These are phyloP conservation scores for Cryptococcus sp. DNA, from an alignment of 1,284 basidiomycete genomes.

Conservation along the genomic window DNA sequence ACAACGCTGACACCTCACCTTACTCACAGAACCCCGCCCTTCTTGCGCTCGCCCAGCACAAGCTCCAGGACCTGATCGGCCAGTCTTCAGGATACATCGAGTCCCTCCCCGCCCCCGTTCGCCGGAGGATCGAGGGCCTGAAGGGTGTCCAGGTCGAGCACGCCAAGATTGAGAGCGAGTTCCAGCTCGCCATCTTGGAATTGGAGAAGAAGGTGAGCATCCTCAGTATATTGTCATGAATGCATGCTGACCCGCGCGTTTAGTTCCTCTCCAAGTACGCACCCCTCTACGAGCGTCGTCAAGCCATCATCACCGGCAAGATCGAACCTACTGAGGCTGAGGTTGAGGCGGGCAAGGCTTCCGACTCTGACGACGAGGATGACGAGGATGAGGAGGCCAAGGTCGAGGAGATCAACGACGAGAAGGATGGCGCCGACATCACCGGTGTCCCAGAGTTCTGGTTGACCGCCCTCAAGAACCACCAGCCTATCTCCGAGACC, in stretches of 20 bases:
- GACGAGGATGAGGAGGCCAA: constrained; percentile 54
- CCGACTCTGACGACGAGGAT: constrained; percentile 60
- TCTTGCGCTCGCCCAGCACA: constrained; percentile 62
- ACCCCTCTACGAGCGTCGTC: constrained; percentile 85
- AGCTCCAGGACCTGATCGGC: constrained; percentile 69
- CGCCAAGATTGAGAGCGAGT: constrained; percentile 88
- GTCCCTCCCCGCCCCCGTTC: constrained; percentile 77
- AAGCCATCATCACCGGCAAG: constrained; percentile 78
- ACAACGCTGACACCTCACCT: constrained; percentile 19
- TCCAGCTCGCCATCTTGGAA: constrained; percentile 94
- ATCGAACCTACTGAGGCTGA: constrained; percentile 77
- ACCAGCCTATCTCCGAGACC: constrained; percentile 79
- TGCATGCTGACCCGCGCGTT: background rate
- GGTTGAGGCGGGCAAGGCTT: constrained; percentile 73
- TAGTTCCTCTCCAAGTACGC: constrained; percentile 82
- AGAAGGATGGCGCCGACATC: constrained; percentile 32
- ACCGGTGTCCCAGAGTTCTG: constrained; percentile 93
- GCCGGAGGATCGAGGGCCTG: constrained; percentile 83
- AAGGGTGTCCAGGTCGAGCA: constrained; percentile 95
- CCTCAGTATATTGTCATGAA: background rate
- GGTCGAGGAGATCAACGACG: constrained; percentile 49
- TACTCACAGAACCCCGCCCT: constrained; percentile 58
- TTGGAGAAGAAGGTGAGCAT: constrained; percentile 86
- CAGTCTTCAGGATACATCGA: constrained; percentile 85
- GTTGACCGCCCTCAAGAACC: constrained; percentile 94